These are phyloP conservation scores for Cercis canadensis DNA, from an alignment of 306 rosid species.

Conservation along the genomic window DNA sequence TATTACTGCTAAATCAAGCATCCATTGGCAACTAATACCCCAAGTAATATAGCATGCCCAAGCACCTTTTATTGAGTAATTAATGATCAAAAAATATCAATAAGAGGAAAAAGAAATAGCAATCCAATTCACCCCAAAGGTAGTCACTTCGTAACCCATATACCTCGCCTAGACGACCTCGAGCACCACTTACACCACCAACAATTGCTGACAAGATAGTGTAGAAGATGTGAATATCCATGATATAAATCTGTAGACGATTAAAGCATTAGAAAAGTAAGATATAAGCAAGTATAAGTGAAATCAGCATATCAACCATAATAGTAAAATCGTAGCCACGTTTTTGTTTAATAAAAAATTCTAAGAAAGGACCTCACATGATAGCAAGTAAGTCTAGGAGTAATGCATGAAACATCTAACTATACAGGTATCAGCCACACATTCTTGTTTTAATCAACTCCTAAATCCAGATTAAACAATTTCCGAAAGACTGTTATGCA, in stretches of 20 bases:
- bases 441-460: not conserved
- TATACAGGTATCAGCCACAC: slow-evolving; percentile 5
- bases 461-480: slow-evolving; percentile 9
- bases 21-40: not conserved
- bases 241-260: slow-evolving; percentile 83
- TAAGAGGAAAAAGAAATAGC: slow-evolving; percentile 4
- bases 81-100: not conserved
- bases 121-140: not conserved
- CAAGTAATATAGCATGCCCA: not conserved
- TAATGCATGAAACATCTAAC: not conserved
- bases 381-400: too few relatives aligned
- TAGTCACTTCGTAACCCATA: slow-evolving; percentile 25
- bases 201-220: slow-evolving; percentile 87
- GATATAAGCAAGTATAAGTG: slow-evolving; percentile 8
- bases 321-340: too few relatives aligned
- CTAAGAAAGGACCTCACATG: too few relatives aligned
- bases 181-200: slow-evolving; percentile 97
- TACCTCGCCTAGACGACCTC: slow-evolving; percentile 98
- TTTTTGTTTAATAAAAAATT: too few relatives aligned
- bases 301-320: slow-evolving; percentile 20
- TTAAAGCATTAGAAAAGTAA: slow-evolving; percentile 39
- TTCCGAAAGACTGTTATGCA: not conserved
- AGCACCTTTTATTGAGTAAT: not conserved
- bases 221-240: slow-evolving; percentile 96
- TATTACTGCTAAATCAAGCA: too few relatives aligned